These are phyloP conservation scores for Saccharomycopsis schoenii DNA, from an alignment of 805 yeast species.

Conservation along the genomic window DNA sequence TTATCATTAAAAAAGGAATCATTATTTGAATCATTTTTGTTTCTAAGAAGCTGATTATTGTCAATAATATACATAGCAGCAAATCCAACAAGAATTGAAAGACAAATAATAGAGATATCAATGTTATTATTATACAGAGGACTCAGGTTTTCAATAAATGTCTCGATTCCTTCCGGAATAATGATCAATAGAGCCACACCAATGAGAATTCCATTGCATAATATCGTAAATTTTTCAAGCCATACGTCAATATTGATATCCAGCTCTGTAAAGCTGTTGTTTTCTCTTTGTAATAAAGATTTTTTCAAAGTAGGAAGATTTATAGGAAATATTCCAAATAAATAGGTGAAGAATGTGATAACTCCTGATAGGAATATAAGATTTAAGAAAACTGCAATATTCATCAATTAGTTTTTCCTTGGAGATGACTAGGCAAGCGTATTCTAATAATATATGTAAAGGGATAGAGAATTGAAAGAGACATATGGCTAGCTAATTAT, in stretches of 20 bases:
- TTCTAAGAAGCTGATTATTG: constrained; percentile 22
- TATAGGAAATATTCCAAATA: neutral
- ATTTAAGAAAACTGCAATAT: neutral
- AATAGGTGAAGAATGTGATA: constrained; percentile 1
- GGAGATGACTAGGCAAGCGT: neutral
- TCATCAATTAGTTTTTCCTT: neutral
- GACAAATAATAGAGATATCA: constrained; percentile 29
- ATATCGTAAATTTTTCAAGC: constrained; percentile 33
- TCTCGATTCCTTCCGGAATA: constrained; percentile 57
- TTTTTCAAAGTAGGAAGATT: neutral
- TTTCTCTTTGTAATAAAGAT: neutral
- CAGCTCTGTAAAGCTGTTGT: neutral
- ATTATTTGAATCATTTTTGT: neutral
- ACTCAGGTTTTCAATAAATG: constrained; percentile 23
- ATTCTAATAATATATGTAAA: too few species aligned
- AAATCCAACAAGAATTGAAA: constrained; percentile 45
- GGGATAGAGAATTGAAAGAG: too few species aligned
- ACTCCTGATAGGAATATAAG: neutral
- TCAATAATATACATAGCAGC: constrained; percentile 43
- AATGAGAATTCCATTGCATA: constrained; percentile 51
- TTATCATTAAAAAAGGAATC: neutral
- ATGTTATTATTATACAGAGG: neutral
- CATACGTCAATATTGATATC: constrained; percentile 18
- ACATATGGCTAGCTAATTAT: too few species aligned
- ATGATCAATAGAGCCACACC: constrained; percentile 51